phyloP scores from a whole-genome alignment of 441 rosid genomes.

The Eruca vesicaria region DNA sequence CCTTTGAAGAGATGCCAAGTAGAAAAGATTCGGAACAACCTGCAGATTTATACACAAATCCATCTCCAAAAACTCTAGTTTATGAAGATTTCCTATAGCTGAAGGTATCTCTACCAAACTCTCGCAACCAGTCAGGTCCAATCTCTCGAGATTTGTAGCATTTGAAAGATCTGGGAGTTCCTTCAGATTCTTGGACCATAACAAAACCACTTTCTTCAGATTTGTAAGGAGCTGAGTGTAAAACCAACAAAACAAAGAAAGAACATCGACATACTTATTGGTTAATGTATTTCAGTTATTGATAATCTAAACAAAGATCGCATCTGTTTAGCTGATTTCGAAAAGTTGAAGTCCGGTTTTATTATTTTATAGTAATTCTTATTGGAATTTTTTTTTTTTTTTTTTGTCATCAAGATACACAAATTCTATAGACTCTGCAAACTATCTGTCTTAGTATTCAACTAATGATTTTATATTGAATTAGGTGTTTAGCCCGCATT shows the following conservation, averaged over 20 bases:
- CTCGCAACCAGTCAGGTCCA: constrained; percentile 17
- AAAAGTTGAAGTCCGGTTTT: no score
- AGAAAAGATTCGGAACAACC: background rate
- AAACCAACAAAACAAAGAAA: background rate
- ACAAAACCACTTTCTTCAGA: constrained; percentile 31
- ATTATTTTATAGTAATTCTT: no score
- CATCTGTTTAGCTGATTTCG: no score
- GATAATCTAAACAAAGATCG: no score
- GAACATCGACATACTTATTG: background rate
- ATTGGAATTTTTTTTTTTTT: no score
- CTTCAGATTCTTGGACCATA: constrained; percentile 10
- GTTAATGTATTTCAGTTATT: background rate
- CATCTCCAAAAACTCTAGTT: background rate
- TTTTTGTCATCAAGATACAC: no score
- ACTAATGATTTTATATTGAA: no score
- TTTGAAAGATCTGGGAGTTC: constrained; percentile 34
- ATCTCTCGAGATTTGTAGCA: constrained; percentile 7
- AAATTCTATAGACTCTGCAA: no score
- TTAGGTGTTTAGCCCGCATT: no score
- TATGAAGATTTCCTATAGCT: background rate
- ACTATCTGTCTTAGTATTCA: no score
- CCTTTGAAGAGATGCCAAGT: constrained; percentile 10
- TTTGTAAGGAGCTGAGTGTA: background rate
- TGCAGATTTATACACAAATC: background rate
- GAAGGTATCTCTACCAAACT: constrained; percentile 28